Base-by-base conservation (phyloP, 129 eudicot genomes). In the Flaveria bidentis region DNA sequence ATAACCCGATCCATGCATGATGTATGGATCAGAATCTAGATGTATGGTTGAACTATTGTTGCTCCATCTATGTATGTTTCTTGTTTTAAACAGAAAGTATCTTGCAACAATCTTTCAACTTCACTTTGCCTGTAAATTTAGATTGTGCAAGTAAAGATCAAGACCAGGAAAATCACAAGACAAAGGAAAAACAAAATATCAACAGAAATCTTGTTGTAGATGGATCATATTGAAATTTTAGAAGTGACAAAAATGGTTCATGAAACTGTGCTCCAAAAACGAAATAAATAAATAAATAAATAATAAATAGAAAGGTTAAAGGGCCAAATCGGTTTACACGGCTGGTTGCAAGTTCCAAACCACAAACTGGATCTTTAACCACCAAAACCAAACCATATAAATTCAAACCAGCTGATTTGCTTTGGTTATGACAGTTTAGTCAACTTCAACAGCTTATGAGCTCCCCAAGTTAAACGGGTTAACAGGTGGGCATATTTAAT, bases 11-110 rank as follows among this genome's bases (percentile, higher is more conserved):
- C 82, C 68, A 33, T 33, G 39, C 39, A 33, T 33, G 39, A 78
- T 26, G 78, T 82, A 66, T 28, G 41, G 47, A 58, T 17, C 65
- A 41, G 3, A 33, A 44, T 44, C 49, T 79, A 41, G 30, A 69
- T 69, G 71, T 65, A 72, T 51, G 41, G 73, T 65, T 69, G 79
- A 63, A 67, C 74, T 77, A 57, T 78, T 53, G 77, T 75, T 69
- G 76, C 66, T 61, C 82, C 81, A 36, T 76, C 52, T 85, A 77
- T 72, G 53, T 67, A 42, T 63, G 62, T 50, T 79, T 73, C 76
- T 56, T 65, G 60, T 33, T 33, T 33, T 33, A 33, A 33, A 33
- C 39, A 33, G 39, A 5, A 33, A 33, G 7, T 5, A 33, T 33
- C 39, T 33, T 33, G 39, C 7, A 33, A 33, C 39, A 33, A 33